A percentile compares a stretch with the other conserved stretches of the same genome.
These are phyloP conservation scores for Microbotryum silenes-acaulis DNA, from an alignment of 1,284 basidiomycete species.

Conservation along the genomic window DNA sequence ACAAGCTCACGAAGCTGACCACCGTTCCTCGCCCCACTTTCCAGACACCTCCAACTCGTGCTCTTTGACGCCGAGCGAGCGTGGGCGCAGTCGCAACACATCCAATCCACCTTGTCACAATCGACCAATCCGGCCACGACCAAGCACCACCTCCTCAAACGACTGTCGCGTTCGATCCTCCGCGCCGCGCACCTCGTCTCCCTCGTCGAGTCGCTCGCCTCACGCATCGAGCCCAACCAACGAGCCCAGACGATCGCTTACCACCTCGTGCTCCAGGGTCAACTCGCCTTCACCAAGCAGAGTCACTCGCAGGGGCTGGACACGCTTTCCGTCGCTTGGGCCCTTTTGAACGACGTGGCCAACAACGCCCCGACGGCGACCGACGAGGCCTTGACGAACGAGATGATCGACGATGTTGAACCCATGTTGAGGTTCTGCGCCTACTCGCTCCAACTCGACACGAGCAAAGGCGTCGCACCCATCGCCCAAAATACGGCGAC, in stretches of 20 bases:
- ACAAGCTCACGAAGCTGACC: constrained; percentile 32
- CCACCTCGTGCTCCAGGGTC: constrained; percentile 41
- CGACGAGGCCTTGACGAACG: constrained; percentile 77
- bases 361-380: constrained; percentile 64
- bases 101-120: constrained; percentile 12
- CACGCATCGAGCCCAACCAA: constrained; percentile 14
- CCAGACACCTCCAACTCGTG: constrained; percentile 54
- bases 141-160: constrained; percentile 28
- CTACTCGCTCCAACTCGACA: constrained; percentile 57
- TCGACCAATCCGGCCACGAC: constrained; percentile 10
- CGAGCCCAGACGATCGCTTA: constrained; percentile 42
- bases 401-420: constrained; percentile 77
- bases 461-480: constrained; percentile 9
- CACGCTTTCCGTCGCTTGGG: constrained; percentile 68
- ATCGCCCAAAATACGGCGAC: constrained; percentile 9
- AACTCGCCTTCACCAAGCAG: constrained; percentile 48
- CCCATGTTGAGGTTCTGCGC: constrained; percentile 89
- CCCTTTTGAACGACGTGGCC: constrained; percentile 65
- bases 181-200: constrained; percentile 19
- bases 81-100: constrained; percentile 31
- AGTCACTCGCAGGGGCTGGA: constrained; percentile 71
- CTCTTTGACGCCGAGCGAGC: constrained; percentile 51
- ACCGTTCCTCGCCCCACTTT: constrained; percentile 47
- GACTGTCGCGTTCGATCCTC: constrained; percentile 25
- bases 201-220: constrained; percentile 15